Conservation (phyloP, 306 rosid genomes). For the Dalbergia oliveri region DNA sequence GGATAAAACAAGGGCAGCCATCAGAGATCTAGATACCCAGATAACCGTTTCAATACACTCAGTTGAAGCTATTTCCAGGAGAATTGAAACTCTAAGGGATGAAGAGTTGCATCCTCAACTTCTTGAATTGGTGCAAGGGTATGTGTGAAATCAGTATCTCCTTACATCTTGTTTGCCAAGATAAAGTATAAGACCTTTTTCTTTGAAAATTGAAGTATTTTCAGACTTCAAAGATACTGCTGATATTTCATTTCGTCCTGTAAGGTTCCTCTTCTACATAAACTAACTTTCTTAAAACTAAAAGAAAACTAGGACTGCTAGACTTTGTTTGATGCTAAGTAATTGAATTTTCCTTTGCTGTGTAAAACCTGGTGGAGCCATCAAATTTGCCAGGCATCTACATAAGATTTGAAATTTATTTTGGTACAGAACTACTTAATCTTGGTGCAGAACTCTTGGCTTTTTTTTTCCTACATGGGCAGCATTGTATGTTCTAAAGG, state of each 20-base stretch:
- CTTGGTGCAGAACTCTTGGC: constrained; percentile 20
- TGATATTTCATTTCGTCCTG: constrained; percentile 2
- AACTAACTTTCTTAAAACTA: neutral
- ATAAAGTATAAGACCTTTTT: neutral
- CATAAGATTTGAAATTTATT: neutral
- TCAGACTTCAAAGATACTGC: constrained; percentile 3
- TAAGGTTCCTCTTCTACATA: neutral
- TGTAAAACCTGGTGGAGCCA: constrained; percentile 14
- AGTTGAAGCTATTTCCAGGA: constrained; percentile 75
- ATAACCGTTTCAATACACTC: constrained; percentile 87
- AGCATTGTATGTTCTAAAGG: neutral
- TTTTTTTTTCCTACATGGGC: neutral
- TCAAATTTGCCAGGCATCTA: constrained; percentile 27
- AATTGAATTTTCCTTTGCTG: constrained; percentile 1
- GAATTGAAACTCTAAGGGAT: constrained; percentile 84
- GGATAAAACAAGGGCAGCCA: constrained; percentile 69
- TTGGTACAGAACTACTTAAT: neutral
- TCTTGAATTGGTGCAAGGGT: constrained; percentile 79
- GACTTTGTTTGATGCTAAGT: constrained; percentile 6
- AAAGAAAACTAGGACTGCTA: neutral
- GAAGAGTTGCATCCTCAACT: constrained; percentile 90
- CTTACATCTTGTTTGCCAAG: neutral
- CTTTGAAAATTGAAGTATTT: constrained; percentile 14
- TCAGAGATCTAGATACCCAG: constrained; percentile 80
- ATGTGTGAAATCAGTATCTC: constrained; percentile 34